A percentile compares a stretch with the other conserved stretches of the same genome.
phyloP scores from a whole-genome alignment of 208 protist species.

The Leishmania mexicana region DNA sequence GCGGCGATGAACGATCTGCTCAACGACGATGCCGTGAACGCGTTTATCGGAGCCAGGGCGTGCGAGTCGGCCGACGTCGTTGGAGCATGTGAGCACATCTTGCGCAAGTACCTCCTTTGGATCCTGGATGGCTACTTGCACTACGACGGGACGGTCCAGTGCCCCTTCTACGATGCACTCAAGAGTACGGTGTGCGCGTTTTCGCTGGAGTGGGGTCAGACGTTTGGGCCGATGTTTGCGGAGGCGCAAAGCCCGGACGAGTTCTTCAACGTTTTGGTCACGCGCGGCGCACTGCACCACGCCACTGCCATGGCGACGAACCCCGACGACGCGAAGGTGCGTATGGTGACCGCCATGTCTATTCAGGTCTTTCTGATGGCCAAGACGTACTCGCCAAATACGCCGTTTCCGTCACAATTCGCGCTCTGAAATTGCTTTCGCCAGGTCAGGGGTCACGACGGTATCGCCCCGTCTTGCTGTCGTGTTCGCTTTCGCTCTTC shows the following conservation, averaged over 20 bases:
- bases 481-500: not conserved
- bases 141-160: conserved; percentile 25
- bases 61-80: conserved; percentile 16
- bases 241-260: not conserved
- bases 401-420: not conserved
- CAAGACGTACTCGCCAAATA: not conserved
- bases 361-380: conserved; percentile 8
- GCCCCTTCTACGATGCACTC: conserved; percentile 26
- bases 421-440: not conserved
- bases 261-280: not conserved
- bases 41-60: conserved; percentile 15
- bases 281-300: not conserved
- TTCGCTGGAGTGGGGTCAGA: conserved; percentile 17
- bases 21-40: conserved; percentile 16
- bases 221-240: not conserved
- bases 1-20: conserved; percentile 11
- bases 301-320: not conserved
- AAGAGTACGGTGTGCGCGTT: conserved; percentile 20
- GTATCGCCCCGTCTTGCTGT: not conserved
- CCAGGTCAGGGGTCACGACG: not conserved
- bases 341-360: not conserved
- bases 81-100: not conserved
- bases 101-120: conserved; percentile 18
- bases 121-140: conserved; percentile 27
- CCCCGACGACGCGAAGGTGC: not conserved